These are phyloP conservation scores for Dothideomycetes sp. DNA, from an alignment of 2,329 filamentous ascomycete genomes.

Conservation along the genomic window DNA sequence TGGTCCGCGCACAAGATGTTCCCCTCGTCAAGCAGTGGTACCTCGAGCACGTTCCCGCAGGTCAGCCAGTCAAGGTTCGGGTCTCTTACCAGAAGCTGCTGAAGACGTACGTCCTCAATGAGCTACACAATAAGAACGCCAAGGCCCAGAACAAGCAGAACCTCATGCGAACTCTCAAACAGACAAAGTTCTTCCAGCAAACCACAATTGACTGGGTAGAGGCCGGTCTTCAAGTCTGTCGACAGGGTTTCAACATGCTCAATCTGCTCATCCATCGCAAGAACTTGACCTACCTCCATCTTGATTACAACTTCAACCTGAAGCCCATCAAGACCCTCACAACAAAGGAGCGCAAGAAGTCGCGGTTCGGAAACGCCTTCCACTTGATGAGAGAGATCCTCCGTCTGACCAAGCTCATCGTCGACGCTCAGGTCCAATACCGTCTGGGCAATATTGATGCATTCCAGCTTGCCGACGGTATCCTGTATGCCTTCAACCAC, in stretches of 20 bases:
- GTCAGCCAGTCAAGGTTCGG: constrained; percentile 89
- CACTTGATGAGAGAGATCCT: constrained; percentile 98
- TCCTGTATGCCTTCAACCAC: constrained; percentile 98
- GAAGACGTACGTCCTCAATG: constrained; percentile 92
- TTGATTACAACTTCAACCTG: constrained; percentile 98
- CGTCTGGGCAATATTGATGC: constrained; percentile 96
- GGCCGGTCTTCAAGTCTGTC: constrained; percentile 92
- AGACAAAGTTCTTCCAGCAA: constrained; percentile 99
- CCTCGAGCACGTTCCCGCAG: constrained; percentile 82
- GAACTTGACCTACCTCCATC: constrained; percentile 94
- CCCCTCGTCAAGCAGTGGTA: constrained; percentile 98
- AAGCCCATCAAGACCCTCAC: constrained; percentile 98
- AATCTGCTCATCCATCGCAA: constrained; percentile 96
- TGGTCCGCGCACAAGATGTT: constrained; percentile 95
- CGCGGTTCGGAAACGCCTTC: constrained; percentile 96
- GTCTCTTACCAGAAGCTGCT: constrained; percentile 97
- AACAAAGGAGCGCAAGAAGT: constrained; percentile 98
- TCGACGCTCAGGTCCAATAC: constrained; percentile 97
- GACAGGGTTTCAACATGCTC: constrained; percentile 98
- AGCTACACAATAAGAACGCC: constrained; percentile 88
- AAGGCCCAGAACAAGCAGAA: constrained; percentile 96
- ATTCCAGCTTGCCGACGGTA: constrained; percentile 95
- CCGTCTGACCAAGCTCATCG: constrained; percentile 90
- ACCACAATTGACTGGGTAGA: constrained; percentile 99
- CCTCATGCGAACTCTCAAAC: constrained; percentile 76